phyloP scores from a whole-genome alignment of 345 rosid genomes.

The Nephelium lappaceum region DNA sequence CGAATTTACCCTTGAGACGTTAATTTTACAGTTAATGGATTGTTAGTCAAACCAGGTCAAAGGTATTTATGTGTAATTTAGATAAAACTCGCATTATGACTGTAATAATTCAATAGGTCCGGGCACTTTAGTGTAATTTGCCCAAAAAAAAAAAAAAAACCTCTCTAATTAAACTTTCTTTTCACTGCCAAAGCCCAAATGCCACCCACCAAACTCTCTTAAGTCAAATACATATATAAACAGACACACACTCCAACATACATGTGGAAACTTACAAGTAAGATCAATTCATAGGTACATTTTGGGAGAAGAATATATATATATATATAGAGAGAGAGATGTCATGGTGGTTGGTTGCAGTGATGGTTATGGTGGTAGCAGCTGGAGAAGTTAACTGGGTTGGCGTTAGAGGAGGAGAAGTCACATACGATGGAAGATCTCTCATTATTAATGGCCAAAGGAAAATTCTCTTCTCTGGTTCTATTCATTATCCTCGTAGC shows the following conservation, averaged over 20 bases:
- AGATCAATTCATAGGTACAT: background rate
- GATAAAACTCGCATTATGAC: too few species aligned
- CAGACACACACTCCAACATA: background rate
- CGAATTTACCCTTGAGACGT: too few species aligned
- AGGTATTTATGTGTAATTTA: too few species aligned
- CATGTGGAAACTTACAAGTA: background rate
- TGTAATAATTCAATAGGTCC: too few species aligned
- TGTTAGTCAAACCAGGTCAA: too few species aligned
- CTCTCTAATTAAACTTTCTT: background rate
- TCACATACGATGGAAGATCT: constrained; percentile 54
- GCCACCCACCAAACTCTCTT: background rate
- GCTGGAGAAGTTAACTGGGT: background rate
- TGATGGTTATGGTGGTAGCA: background rate
- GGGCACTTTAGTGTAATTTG: too few species aligned
- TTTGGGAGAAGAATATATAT: background rate
- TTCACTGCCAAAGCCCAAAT: background rate
- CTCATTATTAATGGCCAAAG: constrained; percentile 54
- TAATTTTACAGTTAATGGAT: too few species aligned
- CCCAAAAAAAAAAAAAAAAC: too few species aligned
- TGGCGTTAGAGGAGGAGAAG: constrained; percentile 16
- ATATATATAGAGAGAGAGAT: background rate
- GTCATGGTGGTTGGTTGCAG: constrained; percentile 10
- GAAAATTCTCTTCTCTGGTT: constrained; percentile 56
- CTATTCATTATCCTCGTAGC: constrained; percentile 66
- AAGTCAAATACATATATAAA: too few species aligned